These are phyloP conservation scores for Aspergillus affinis DNA, from an alignment of 495 filamentous ascomycete species.

Conservation along the genomic window DNA sequence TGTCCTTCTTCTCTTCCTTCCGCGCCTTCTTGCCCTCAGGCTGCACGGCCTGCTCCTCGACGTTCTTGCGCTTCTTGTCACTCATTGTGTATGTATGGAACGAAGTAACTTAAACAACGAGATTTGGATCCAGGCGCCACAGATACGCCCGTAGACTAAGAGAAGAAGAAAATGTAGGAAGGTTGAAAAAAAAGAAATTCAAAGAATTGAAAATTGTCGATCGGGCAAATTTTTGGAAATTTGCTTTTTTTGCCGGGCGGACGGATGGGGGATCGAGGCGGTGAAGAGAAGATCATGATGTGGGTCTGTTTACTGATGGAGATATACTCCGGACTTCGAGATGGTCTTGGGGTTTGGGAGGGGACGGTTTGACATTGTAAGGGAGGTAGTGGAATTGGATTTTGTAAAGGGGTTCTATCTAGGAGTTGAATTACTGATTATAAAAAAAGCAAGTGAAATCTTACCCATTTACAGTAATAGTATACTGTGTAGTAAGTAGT, in stretches of 20 bases:
- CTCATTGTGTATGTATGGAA: conserved; percentile 28
- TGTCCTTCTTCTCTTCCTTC: conserved; percentile 34
- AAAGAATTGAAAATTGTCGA: background rate
- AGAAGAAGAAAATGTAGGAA: background rate
- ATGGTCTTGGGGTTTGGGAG: too few relatives aligned
- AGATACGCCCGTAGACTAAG: background rate
- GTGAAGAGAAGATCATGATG: background rate
- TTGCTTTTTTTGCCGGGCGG: conserved; percentile 26
- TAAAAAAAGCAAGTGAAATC: too few relatives aligned
- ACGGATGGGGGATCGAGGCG: conserved; percentile 6
- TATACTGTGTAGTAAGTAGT: too few relatives aligned
- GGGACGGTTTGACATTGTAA: too few relatives aligned
- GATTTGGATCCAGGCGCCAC: background rate
- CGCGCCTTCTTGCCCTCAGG: conserved; percentile 44
- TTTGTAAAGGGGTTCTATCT: too few relatives aligned
- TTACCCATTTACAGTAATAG: too few relatives aligned
- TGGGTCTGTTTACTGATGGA: background rate
- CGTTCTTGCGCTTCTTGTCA: conserved; percentile 46
- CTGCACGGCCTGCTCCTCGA: conserved; percentile 30
- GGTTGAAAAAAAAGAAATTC: background rate
- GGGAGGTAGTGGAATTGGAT: too few relatives aligned
- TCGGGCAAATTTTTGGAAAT: conserved; percentile 11
- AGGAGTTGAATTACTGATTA: too few relatives aligned
- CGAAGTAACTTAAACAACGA: background rate
- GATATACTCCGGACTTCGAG: too few relatives aligned